Conservation (phyloP, 2,329 filamentous ascomycete species). For the Diaporthe sp. region DNA sequence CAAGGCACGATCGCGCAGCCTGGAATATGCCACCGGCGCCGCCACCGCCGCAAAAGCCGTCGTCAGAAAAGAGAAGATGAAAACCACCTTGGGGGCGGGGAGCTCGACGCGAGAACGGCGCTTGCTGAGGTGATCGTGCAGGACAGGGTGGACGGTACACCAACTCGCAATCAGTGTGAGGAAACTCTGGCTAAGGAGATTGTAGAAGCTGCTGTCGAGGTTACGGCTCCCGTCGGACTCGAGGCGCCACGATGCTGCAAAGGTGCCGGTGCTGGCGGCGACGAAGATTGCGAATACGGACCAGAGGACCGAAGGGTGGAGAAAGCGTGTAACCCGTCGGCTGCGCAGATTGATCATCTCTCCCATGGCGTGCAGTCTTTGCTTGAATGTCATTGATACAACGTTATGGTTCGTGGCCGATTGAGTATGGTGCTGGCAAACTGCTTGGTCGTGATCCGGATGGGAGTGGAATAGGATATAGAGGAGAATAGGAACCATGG, state of each 20-base stretch:
- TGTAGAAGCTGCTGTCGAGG: conserved; percentile 7
- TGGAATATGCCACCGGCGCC: not conserved
- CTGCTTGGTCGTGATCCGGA: not conserved
- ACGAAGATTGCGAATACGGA: not conserved
- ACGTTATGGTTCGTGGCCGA: not conserved
- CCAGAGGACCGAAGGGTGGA: conserved; percentile 3
- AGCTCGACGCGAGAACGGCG: not conserved
- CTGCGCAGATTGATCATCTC: not conserved
- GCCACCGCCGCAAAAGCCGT: not conserved
- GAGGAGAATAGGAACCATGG: not conserved
- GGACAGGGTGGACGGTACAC: not conserved
- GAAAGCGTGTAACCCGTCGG: not conserved
- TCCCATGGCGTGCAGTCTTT: not conserved
- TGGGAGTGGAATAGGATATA: too few relatives aligned
- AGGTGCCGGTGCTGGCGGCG: not conserved
- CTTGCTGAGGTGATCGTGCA: conserved; percentile 35
- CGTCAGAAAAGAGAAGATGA: not conserved
- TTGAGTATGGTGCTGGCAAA: not conserved
- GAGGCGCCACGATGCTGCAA: not conserved
- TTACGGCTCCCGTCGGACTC: too few relatives aligned
- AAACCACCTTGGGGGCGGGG: not conserved
- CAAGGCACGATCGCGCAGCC: fast-evolving
- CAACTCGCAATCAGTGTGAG: not conserved
- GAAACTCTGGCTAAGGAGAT: not conserved
- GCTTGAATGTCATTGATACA: not conserved